Evolutionary conservation across 495 filamentous ascomycete genomes (phyloP), one percentile per base, ranked within the genome.

Genomic region (Tirmania nivea): DNA sequence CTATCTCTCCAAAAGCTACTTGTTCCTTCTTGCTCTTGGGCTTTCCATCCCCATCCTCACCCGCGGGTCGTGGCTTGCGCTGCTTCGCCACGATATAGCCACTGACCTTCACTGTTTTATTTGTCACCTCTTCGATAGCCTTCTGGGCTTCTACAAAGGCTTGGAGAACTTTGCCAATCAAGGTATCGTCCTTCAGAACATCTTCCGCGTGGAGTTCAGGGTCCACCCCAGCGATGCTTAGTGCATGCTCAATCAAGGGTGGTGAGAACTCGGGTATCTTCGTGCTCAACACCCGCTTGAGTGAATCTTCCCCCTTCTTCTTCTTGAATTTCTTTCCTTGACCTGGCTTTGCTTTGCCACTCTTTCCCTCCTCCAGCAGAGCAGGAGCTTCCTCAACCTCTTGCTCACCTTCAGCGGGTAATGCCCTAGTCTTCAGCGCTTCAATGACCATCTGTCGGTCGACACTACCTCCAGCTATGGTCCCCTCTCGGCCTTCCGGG

Each of bases 81-180:
- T 75, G 59, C 65, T 87, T 94, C 2, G 87, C 88, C 52, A 97
- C 73, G 53, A 97, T 95, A 64, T 88, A 96, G 0, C 90, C 90
- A 52, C 73, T 80, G 5, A 79, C 72, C n/a, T 50, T 14, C 55
- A 4, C 69, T 11, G 76, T 69, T 2, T 70, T 69, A 50, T 70
- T 73, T 3, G 72, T 78, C n/a, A 85, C 73, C 10, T 74, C 70
- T 25, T 77, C 65, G 12, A 86, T 66, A 11, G 84, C 69, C 25
- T 67, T 68, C 50, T 77, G 73, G 0, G 87, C 86, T 62, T 84
- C 76, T 53, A 78, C 63, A 42, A 97, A 67, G 0, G 80, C 76
- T 1, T 57, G 60, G 49, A 85, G 68, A 1, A 95, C 70, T 37
- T 73, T 67, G 34, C 78, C 73, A 25, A 92, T 54, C 12, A 85